A percentile compares a stretch with the other conserved stretches of the same genome.
These are phyloP conservation scores for Marchantia polymorpha DNA, from an alignment of 225 moss, liverwort and hornwort species.

Conservation along the genomic window DNA sequence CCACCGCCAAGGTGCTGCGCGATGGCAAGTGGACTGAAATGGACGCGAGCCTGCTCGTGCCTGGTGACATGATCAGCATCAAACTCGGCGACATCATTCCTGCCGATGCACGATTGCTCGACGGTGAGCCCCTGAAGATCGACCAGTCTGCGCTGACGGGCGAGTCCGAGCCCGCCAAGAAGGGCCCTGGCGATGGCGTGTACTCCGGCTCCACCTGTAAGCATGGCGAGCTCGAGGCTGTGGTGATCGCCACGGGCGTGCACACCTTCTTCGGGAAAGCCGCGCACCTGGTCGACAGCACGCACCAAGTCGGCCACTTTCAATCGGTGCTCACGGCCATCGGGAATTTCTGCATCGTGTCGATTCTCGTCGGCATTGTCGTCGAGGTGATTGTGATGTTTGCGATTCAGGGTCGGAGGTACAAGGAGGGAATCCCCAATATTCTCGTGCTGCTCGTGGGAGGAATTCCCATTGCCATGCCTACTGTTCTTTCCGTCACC, in stretches of 20 bases:
- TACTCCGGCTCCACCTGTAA: slow-evolving; percentile 34
- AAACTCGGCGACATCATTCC: slow-evolving; percentile 39
- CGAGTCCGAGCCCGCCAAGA: slow-evolving; percentile 29
- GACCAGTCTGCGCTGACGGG: slow-evolving; percentile 34
- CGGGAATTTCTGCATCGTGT: slow-evolving; percentile 35
- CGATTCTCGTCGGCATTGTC: slow-evolving; percentile 25
- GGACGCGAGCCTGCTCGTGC: slow-evolving; percentile 27
- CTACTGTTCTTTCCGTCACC: slow-evolving; percentile 28
- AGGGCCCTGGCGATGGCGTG: slow-evolving; percentile 26
- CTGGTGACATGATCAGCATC: slow-evolving; percentile 35
- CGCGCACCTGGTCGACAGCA: slow-evolving; percentile 31
- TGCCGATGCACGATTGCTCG: slow-evolving; percentile 28
- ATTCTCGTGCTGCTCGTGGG: slow-evolving; percentile 27
- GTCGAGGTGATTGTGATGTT: slow-evolving; percentile 33
- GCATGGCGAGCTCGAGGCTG: slow-evolving; percentile 32
- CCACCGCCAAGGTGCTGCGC: slow-evolving; percentile 29
- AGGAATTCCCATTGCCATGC: slow-evolving; percentile 41
- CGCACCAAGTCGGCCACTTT: slow-evolving; percentile 34
- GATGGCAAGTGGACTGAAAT: slow-evolving; percentile 25
- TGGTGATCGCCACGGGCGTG: slow-evolving; percentile 34
- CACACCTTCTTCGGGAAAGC: slow-evolving; percentile 37
- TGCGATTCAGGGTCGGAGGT: slow-evolving; percentile 22
- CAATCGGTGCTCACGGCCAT: slow-evolving; percentile 29
- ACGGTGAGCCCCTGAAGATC: slow-evolving; percentile 32
- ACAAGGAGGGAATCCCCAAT: slow-evolving; percentile 24